These are phyloP conservation scores for Mimosa bimucronata DNA, from an alignment of 306 rosid species.

Conservation along the genomic window DNA sequence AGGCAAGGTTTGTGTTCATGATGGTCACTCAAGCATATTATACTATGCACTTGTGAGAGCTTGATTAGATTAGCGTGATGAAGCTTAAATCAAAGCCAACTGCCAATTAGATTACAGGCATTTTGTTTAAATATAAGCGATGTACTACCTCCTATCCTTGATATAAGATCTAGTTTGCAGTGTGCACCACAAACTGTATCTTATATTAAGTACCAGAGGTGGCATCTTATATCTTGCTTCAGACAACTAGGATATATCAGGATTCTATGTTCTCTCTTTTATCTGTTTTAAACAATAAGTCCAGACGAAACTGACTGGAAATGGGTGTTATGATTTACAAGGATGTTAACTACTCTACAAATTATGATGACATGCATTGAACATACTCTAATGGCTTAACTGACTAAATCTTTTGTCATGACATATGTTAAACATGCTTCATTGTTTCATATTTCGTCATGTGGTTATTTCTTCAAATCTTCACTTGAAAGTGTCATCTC, in stretches of 20 bases:
- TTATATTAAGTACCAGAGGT: too few relatives aligned
- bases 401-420: neutral
- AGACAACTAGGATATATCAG: neutral
- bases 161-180: too few relatives aligned
- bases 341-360: neutral
- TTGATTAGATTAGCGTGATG: neutral
- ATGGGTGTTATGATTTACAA: conserved; percentile 8
- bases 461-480: conserved; percentile 31
- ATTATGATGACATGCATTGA: neutral
- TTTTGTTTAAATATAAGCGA: neutral
- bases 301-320: conserved; percentile 4
- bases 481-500: conserved; percentile 14
- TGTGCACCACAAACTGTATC: too few relatives aligned
- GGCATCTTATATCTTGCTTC: neutral
- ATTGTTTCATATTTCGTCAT: conserved; percentile 7
- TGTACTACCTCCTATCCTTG: too few relatives aligned
- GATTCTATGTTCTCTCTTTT: neutral
- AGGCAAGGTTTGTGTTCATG: conserved; percentile 68
- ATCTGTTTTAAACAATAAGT: neutral
- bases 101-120: neutral
- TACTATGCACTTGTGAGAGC: conserved; percentile 14
- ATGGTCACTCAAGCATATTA: neutral
- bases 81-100: conserved; percentile 16
- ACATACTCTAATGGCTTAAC: neutral
- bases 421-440: neutral